Evolutionary conservation across 2,329 filamentous ascomycete species (phyloP).

Genomic region (Myriosclerotinia duriaeana): DNA sequence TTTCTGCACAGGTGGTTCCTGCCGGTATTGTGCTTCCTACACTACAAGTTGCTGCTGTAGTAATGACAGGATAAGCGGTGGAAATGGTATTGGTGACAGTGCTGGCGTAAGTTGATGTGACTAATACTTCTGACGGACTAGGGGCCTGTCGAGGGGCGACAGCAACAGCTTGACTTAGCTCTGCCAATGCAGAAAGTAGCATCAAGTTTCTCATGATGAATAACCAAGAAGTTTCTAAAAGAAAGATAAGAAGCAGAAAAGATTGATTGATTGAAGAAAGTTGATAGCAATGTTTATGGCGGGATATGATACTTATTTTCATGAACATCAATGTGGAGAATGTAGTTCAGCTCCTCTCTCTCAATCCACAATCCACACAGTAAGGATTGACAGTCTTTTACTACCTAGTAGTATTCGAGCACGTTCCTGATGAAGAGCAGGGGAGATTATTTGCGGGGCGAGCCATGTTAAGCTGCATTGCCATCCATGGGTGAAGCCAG

Average conservation of each 20-base stretch:
- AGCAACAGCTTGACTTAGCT: neutral
- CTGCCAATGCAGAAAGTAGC: neutral
- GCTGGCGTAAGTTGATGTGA: neutral
- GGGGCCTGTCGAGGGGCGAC: neutral
- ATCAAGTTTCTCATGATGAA: neutral
- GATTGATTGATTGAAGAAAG: neutral
- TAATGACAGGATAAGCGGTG: neutral
- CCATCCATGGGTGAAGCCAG: neutral
- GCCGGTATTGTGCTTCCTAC: neutral
- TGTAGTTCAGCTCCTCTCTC: neutral
- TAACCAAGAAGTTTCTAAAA: neutral
- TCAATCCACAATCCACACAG: neutral
- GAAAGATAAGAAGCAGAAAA: neutral
- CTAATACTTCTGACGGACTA: neutral
- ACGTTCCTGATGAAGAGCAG: neutral
- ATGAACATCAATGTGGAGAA: neutral
- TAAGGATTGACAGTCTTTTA: neutral
- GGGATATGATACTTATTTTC: neutral
- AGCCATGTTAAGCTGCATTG: neutral
- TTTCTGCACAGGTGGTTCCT: neutral
- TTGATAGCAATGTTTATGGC: neutral
- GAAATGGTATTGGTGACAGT: conserved; percentile 2
- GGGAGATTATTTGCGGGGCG: neutral
- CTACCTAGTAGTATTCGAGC: neutral
- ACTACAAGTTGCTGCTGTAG: neutral